Base-by-base conservation (phyloP, 1,284 basidiomycete genomes). In the Heterobasidion parviporum region DNA sequence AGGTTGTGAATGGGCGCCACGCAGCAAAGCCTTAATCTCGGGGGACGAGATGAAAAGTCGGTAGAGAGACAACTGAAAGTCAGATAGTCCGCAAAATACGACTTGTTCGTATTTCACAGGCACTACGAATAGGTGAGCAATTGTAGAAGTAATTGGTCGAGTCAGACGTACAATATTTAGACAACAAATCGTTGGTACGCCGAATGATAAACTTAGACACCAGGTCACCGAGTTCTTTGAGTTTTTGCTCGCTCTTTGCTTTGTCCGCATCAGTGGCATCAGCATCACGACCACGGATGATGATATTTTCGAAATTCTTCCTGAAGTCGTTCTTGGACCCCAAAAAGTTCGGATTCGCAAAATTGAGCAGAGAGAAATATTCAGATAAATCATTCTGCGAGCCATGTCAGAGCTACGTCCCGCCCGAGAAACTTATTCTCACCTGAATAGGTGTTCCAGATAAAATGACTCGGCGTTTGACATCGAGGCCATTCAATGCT, bases 41-140 rank as follows among this genome's bases (percentile, higher is more conserved):
- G 95, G 94, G 7, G 95, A 97, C 3, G 87, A 87, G 61, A 98
- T 96, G 68, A 99, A 99, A 49, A 93, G 79, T 44, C 88, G 85
- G 70, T 99, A 99, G 3, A 99, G 76, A 1, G 88, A 79, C 6
- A 94, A 75, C 66, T 99, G 96, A 65, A 99, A 89, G 2, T 87
- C 78, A 1, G 94, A 95, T 14, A 94, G 82, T 50, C 84, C 80
- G 70, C 96, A 98, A 72, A 99, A 99, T 1, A 99, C 97, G 61
- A 99, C 97, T 60, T 98, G 94, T 71, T 99, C 96, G 74, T 99
- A 98, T 70, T 99, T 99, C 74, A 99, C 93, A 3, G 96, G 96
- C 47, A 99, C 94, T 97, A 62, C 3, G 20, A 45, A 52, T 55
- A 43, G 33, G 16, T 48, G 50, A 53, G 53, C 34, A 46, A 26